A percentile compares a stretch with the other conserved stretches of the same genome.
phyloP scores from a whole-genome alignment of 2,329 filamentous ascomycete genomes.

The Claviceps digitariae region DNA sequence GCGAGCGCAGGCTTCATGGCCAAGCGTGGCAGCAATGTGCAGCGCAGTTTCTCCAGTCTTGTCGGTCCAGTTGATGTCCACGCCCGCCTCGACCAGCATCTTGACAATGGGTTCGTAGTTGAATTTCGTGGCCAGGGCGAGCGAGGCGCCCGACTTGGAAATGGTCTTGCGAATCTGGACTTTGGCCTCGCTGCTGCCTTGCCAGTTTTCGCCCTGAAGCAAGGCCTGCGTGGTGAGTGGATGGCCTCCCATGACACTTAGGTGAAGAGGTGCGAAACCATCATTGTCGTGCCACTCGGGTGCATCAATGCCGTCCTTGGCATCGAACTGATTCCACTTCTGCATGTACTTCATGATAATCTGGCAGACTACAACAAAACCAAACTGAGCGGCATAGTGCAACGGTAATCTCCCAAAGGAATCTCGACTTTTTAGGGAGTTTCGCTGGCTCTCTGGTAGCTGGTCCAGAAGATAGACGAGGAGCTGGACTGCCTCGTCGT shows the following conservation, averaged over 20 bases:
- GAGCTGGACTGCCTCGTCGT: conserved; percentile 65
- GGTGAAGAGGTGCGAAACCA: conserved; percentile 78
- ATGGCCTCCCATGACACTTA: conserved; percentile 86
- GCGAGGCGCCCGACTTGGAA: conserved; percentile 72
- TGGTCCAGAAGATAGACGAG: conserved; percentile 49
- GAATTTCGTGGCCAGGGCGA: conserved; percentile 76
- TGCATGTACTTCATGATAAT: conserved; percentile 81
- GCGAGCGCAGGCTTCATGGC: conserved; percentile 66
- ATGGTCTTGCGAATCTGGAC: conserved; percentile 53
- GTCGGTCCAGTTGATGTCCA: conserved; percentile 90
- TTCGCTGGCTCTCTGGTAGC: conserved; percentile 53
- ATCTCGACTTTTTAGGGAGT: conserved; percentile 56
- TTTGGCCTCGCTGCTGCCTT: conserved; percentile 48
- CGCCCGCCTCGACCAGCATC: conserved; percentile 75
- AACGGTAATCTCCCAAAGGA: conserved; percentile 71
- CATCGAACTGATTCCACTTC: conserved; percentile 75
- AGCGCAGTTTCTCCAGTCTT: conserved; percentile 81
- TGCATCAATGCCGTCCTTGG: conserved; percentile 75
- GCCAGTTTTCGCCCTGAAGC: conserved; percentile 68
- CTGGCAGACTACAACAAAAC: conserved; percentile 81
- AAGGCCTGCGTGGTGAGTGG: conserved; percentile 71
- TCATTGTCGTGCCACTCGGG: conserved; percentile 84
- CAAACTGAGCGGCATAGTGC: conserved; percentile 91
- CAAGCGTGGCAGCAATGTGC: conserved; percentile 82
- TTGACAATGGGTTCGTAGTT: conserved; percentile 77